Evolutionary conservation across 2,329 filamentous ascomycete species (phyloP).

Genomic region (Celoporthe dispersa): DNA sequence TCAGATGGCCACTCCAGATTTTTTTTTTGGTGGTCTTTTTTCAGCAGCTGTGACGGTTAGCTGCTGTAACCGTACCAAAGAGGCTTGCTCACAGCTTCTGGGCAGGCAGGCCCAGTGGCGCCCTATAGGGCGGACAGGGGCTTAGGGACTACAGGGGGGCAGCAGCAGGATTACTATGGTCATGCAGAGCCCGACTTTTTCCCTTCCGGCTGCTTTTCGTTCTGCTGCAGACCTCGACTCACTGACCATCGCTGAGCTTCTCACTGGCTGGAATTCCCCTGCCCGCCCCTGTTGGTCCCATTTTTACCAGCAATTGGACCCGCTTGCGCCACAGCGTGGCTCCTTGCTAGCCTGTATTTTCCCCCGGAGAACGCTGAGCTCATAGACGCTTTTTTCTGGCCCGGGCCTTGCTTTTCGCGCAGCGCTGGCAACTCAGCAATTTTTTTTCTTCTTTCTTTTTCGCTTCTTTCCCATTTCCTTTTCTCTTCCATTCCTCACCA

Average conservation of each 20-base stretch:
- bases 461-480: not conserved
- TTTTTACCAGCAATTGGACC: constrained; percentile 10
- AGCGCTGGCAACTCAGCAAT: constrained; percentile 15
- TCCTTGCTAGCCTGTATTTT: constrained; percentile 16
- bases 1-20: not conserved
- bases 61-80: not conserved
- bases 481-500: constrained; percentile 12
- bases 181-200: constrained; percentile 5
- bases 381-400: constrained; percentile 25
- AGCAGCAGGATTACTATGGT: not conserved
- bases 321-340: constrained; percentile 24
- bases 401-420: constrained; percentile 23
- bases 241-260: constrained; percentile 27
- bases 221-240: constrained; percentile 14
- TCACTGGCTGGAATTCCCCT: constrained; percentile 26
- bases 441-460: constrained; percentile 18
- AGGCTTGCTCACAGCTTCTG: not conserved
- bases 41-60: not conserved
- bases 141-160: not conserved
- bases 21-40: not conserved
- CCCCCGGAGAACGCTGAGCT: constrained; percentile 22
- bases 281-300: constrained; percentile 17
- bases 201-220: constrained; percentile 29
- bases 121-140: not conserved
- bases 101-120: not conserved